A percentile compares a stretch with the other conserved stretches of the same genome.
phyloP scores from a whole-genome alignment of 106 monocot genomes.

The Platanthera guangdongensis region DNA sequence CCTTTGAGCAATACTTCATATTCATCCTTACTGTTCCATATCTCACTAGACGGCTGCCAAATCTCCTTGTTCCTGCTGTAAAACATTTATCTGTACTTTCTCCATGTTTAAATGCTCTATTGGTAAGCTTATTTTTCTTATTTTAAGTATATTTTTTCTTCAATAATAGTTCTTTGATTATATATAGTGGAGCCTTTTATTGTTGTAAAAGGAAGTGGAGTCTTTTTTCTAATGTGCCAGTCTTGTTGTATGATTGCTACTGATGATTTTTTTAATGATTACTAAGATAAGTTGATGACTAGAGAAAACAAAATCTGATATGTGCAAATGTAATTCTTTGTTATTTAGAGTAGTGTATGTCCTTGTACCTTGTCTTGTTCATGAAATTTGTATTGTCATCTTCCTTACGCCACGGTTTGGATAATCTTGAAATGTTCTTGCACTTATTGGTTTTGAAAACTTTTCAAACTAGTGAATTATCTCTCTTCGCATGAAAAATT shows the following conservation, averaged over 20 bases:
- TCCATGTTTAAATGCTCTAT: constrained; percentile 45
- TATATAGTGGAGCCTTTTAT: background rate
- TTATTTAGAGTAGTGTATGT: background rate
- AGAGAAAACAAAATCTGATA: background rate
- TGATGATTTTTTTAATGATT: background rate
- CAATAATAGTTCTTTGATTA: background rate
- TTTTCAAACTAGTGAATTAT: background rate
- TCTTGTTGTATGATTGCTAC: background rate
- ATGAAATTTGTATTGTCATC: background rate
- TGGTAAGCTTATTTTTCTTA: constrained; percentile 39
- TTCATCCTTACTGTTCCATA: constrained; percentile 78
- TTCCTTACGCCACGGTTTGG: background rate
- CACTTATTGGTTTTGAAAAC: background rate
- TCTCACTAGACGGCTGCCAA: constrained; percentile 57
- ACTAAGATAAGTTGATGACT: background rate
- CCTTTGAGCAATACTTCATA: constrained; percentile 42
- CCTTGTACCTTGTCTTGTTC: background rate
- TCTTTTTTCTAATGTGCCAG: background rate
- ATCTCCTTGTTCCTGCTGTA: constrained; percentile 61
- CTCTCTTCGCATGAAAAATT: background rate
- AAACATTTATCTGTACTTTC: constrained; percentile 48
- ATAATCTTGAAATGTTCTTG: background rate
- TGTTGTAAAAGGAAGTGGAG: background rate
- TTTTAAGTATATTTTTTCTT: background rate
- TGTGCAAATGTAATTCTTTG: too few species aligned